Base-by-base conservation (phyloP, 345 rosid genomes). In the Excoecaria agallocha region DNA sequence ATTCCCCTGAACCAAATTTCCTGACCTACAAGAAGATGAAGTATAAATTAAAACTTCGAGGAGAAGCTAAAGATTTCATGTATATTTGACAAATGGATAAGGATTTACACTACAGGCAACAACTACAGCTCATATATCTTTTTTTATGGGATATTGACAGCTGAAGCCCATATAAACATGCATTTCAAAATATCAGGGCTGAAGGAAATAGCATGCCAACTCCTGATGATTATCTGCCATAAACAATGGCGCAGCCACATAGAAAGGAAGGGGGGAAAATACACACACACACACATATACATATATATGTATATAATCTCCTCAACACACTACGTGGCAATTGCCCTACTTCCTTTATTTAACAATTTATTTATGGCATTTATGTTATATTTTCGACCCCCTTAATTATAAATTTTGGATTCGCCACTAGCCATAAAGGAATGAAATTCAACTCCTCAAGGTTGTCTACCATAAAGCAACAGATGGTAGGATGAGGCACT, bases 1-100 rank as follows among this genome's bases (percentile, higher is more conserved):
- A 74, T 90, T 91, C 79, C 99, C 99, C 78, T 95, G 96, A 72
- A 90, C 92, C 73, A 78, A 78, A 83, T 84, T 91, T 56, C 99
- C 99, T 48, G 99, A 93, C 87, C 98, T 94, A 81, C 74, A 85
- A 64, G 75, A 84, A 73, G 61, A 52, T 64, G 74, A 80, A 30
- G 68, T 37, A 56, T 39, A 22, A 55, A 58, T 55, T 35, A 71
- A 41, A 62, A 20, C 20, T 52, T 15, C 39, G 13, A 30, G 48
- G 62, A 30, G 43, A 46, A 65, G 55, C 57, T 52, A 61, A 63
- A 20, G 24, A 61, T 68, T 71, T 71, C 60, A n/a, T 12, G 20
- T 12, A 5, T 30, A 61, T 30, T 30, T 6, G 10, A 30, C n/a
- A 20, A 24, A 35, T 5, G 12, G 66, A 6, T 19, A 57, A 22